Conservation (phyloP, 805 yeast genomes). For the Suhomyces tanzawaensis region DNA sequence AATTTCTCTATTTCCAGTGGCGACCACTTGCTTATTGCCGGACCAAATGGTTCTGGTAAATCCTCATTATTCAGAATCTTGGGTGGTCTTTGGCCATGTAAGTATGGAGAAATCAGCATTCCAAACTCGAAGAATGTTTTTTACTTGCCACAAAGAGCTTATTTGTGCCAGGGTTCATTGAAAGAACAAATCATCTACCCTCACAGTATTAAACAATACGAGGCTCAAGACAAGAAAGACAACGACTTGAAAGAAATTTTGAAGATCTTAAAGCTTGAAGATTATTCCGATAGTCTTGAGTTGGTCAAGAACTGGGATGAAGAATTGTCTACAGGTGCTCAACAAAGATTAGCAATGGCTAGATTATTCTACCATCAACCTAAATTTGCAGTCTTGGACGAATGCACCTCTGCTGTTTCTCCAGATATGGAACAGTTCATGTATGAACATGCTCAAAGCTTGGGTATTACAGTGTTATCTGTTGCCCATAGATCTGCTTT, state of each 20-base stretch:
- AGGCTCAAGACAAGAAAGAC: slow-evolving; percentile 43
- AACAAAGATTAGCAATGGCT: slow-evolving; percentile 91
- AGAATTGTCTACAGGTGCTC: slow-evolving; percentile 85
- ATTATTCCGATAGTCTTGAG: slow-evolving; percentile 40
- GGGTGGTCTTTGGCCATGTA: slow-evolving; percentile 92
- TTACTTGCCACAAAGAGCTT: slow-evolving; percentile 91
- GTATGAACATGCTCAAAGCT: slow-evolving; percentile 75
- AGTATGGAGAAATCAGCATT: slow-evolving; percentile 53
- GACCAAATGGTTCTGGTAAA: slow-evolving; percentile 96
- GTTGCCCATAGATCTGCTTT: slow-evolving; percentile 91
- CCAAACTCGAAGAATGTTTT: slow-evolving; percentile 70
- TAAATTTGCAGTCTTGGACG: slow-evolving; percentile 91
- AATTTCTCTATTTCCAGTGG: slow-evolving; percentile 76
- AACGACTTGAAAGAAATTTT: slow-evolving; percentile 52
- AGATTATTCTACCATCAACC: slow-evolving; percentile 89
- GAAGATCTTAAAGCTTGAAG: slow-evolving; percentile 56
- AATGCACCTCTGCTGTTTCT: slow-evolving; percentile 92
- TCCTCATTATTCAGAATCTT: slow-evolving; percentile 86
- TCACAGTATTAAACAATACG: slow-evolving; percentile 59
- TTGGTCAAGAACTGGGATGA: slow-evolving; percentile 84
- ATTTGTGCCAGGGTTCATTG: slow-evolving; percentile 74
- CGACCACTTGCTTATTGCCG: slow-evolving; percentile 82
- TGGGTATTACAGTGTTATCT: slow-evolving; percentile 79
- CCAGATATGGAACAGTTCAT: slow-evolving; percentile 87
- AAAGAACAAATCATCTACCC: slow-evolving; percentile 91